Evolutionary conservation across 2,329 filamentous ascomycete species (phyloP), one percentile per base, ranked within the genome.

Genomic region (Cytospora piceae): DNA sequence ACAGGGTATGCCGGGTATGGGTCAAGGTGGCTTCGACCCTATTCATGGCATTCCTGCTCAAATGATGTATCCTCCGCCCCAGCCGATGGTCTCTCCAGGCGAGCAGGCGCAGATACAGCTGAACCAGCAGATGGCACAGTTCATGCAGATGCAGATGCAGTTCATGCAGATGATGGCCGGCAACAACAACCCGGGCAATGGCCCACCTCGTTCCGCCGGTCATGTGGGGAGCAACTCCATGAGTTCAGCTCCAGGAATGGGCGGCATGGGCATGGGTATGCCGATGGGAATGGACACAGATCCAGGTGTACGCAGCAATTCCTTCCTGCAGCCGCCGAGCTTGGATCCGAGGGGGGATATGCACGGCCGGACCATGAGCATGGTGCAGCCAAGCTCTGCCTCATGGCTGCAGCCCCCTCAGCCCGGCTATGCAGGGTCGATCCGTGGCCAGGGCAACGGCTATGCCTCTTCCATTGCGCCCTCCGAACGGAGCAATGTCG

Each of bases 141-240:
- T 94, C 78, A 93, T 94, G 90, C 90, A 93, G 74, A 93, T 95
- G 89, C 93, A 96, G 75, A 94, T 96, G 90, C 91, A 96, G 74
- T 93, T 93, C 78, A 94, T 96, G 90, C 90, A 94, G 72, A 90
- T 93, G 87, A 91, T 92, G 84, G 82, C 83, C 0, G 71, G 74
- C 15, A 78, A 77, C 58, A 80, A 79, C 67, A 70, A 67, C 49
- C 24, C 63, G 22, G 60, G 65, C 31, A 61, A 73, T 69, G 63
- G 72, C 70, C 58, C 70, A 66, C 71, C 70, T 72, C 66, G 71
- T 63, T 71, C 68, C 69, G 64, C 73, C 71, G 68, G 73, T 9
- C 71, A 74, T 42, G 74, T 77, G 69, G 75, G 76, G 68, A 76
- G 76, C 61, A 78, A 80, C 74, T 77, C 77, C 11, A 78, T 76